Evolutionary conservation across 106 monocot species (phyloP).

Genomic region (Agapanthus africanus): DNA sequence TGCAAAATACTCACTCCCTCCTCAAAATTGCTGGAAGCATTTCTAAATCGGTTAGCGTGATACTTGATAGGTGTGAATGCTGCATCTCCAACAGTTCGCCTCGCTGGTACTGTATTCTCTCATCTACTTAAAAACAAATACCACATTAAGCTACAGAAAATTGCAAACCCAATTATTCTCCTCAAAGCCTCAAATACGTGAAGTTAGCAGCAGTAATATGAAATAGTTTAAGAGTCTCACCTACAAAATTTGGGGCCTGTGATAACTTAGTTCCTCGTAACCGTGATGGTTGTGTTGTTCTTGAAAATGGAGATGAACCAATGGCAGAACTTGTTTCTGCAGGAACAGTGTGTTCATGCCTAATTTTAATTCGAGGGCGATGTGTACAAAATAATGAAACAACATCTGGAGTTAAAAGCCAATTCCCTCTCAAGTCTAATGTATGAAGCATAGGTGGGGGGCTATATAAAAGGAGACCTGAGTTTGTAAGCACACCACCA

Average conservation of each 20-base stretch:
- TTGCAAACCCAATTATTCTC: no score
- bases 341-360: constrained; percentile 35
- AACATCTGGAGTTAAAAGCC: constrained; percentile 58
- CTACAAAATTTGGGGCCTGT: constrained; percentile 24
- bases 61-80: constrained; percentile 21
- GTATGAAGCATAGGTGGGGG: constrained; percentile 35
- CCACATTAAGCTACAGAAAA: no score
- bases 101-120: constrained; percentile 70
- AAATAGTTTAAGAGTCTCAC: constrained; percentile 28
- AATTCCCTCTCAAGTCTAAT: constrained; percentile 76
- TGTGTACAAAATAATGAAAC: constrained; percentile 48
- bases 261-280: constrained; percentile 14
- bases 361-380: constrained; percentile 45
- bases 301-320: constrained; percentile 9
- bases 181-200: no score
- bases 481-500: constrained; percentile 47
- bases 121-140: constrained; percentile 51
- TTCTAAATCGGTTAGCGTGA: not conserved
- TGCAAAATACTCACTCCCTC: not conserved
- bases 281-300: constrained; percentile 1
- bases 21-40: constrained; percentile 25
- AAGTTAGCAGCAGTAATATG: no score
- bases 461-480: constrained; percentile 45
- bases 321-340: constrained; percentile 8
- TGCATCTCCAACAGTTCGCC: constrained; percentile 66